Percentiles rank a stretch among this genome's conserved stretches.
Evolutionary conservation across 768 basidiomycete species (phyloP).

Genomic region (Lentinus tigrinus): DNA sequence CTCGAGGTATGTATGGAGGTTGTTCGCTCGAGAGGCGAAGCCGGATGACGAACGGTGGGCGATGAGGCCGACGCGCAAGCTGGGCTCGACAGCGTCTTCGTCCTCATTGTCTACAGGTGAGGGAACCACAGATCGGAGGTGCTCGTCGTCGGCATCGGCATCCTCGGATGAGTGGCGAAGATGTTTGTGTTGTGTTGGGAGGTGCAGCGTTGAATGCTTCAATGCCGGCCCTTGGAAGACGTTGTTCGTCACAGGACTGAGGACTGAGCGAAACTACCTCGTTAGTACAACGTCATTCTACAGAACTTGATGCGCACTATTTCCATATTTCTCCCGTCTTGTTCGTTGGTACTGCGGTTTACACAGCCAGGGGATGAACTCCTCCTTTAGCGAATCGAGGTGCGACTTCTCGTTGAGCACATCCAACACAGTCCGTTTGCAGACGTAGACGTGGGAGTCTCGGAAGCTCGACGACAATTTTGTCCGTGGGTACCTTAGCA

Average conservation of each 20-base stretch:
- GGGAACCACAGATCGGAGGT: conserved; percentile 38
- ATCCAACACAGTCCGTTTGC: conserved; percentile 71
- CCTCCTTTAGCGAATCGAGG: conserved; percentile 83
- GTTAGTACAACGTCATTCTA: background rate
- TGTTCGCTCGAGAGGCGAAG: conserved; percentile 72
- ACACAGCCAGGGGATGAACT: conserved; percentile 91
- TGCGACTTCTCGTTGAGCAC: conserved; percentile 64
- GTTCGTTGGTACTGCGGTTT: conserved; percentile 75
- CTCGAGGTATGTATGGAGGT: conserved; percentile 73
- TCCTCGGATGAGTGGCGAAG: conserved; percentile 16
- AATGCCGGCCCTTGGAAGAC: conserved; percentile 51
- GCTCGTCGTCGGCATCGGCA: conserved; percentile 21
- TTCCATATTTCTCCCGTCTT: conserved; percentile 58
- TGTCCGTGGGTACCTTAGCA: conserved; percentile 64
- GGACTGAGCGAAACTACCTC: conserved; percentile 32
- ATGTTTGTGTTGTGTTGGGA: conserved; percentile 6
- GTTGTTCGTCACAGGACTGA: conserved; percentile 44
- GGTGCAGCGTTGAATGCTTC: conserved; percentile 56
- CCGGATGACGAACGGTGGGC: conserved; percentile 54
- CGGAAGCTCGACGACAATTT: conserved; percentile 65
- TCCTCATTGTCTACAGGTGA: conserved; percentile 43
- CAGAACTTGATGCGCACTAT: conserved; percentile 39
- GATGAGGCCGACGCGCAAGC: conserved; percentile 63
- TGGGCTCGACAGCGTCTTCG: conserved; percentile 36
- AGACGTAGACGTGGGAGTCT: conserved; percentile 92